These are phyloP conservation scores for Candida peoriensis DNA, from an alignment of 805 yeast species.

Conservation along the genomic window DNA sequence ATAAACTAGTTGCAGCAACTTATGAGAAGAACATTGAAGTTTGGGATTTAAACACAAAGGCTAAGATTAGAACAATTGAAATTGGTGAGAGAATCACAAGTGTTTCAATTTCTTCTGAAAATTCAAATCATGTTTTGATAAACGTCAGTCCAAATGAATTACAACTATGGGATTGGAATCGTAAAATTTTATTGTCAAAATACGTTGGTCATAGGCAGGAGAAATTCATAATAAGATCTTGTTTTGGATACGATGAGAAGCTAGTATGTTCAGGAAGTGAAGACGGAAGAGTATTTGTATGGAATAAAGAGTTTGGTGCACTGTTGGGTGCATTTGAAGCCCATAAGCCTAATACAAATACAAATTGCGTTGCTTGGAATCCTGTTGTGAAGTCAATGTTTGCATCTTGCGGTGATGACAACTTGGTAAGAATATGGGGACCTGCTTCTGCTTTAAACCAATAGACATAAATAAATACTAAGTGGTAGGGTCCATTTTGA, in stretches of 20 bases:
- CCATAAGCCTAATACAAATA: constrained; percentile 59
- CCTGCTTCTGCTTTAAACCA: too few species aligned
- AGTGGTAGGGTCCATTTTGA: too few species aligned
- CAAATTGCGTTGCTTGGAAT: constrained; percentile 76
- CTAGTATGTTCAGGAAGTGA: constrained; percentile 78
- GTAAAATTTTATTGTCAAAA: constrained; percentile 52
- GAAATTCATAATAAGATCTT: constrained; percentile 64
- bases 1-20: constrained; percentile 59
- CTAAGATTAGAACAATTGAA: constrained; percentile 39
- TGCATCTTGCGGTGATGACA: constrained; percentile 87
- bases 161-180: constrained; percentile 73
- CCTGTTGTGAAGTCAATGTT: constrained; percentile 43
- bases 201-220: constrained; percentile 71
- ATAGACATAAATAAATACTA: too few species aligned
- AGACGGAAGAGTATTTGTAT: constrained; percentile 70
- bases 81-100: constrained; percentile 61
- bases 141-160: constrained; percentile 71
- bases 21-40: constrained; percentile 58
- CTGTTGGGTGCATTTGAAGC: constrained; percentile 54
- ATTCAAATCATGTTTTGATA: constrained; percentile 50
- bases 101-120: constrained; percentile 49
- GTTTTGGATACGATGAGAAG: constrained; percentile 70
- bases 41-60: constrained; percentile 43
- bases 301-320: constrained; percentile 72
- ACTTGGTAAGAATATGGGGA: constrained; percentile 66